Conservation (phyloP, 129 eudicot genomes). For the Centella asiatica region DNA sequence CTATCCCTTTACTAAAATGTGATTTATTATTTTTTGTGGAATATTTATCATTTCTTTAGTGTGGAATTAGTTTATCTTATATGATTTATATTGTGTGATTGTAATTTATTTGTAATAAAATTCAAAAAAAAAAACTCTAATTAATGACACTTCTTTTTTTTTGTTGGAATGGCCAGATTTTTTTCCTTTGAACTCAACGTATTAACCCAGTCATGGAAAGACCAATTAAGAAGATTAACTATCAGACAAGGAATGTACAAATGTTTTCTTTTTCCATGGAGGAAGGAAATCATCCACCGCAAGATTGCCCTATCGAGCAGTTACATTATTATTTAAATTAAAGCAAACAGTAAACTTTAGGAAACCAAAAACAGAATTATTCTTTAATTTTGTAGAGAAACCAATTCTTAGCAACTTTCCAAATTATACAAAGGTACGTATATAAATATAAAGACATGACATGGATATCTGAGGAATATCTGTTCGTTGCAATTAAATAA, state of each 20-base stretch:
- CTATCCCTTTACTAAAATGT: no score
- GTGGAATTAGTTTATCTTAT: no score
- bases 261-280: neutral
- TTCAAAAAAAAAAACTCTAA: no score
- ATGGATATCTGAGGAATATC: neutral
- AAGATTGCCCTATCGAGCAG: neutral
- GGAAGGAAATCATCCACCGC: neutral
- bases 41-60: no score
- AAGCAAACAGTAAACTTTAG: neutral
- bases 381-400: neutral
- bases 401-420: slow-evolving; percentile 7
- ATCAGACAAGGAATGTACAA: neutral
- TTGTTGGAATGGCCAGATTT: no score
- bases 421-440: neutral
- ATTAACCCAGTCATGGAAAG: no score
- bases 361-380: slow-evolving; percentile 25
- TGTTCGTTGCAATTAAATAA: neutral
- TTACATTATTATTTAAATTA: no score
- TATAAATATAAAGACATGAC: slow-evolving; percentile 1
- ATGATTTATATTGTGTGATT: no score
- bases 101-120: no score
- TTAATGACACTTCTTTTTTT: no score
- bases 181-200: no score
- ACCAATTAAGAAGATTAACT: neutral
- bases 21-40: no score